Evolutionary conservation across 805 yeast species (phyloP).

Genomic region (Candida broadrunensis): DNA sequence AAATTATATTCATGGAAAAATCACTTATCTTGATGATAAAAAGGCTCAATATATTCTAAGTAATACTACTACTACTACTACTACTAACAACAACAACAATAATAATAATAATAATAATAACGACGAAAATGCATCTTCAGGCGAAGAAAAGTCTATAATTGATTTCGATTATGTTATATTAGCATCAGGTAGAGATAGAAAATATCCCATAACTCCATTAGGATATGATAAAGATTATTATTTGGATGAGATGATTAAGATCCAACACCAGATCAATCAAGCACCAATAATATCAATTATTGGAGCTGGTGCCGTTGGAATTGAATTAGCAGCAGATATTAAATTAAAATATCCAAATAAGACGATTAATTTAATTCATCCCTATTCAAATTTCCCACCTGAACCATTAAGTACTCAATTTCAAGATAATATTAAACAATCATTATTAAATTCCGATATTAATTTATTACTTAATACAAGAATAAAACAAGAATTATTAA

Average conservation of each 20-base stretch:
- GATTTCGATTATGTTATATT: slow-evolving; percentile 46
- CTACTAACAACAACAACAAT: neutral
- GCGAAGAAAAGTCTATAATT: slow-evolving; percentile 13
- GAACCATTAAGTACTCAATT: slow-evolving; percentile 33
- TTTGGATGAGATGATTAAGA: slow-evolving; percentile 40
- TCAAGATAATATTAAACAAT: slow-evolving; percentile 20
- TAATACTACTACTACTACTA: slow-evolving; percentile 4
- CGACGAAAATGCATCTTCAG: neutral
- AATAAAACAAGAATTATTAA: slow-evolving; percentile 22
- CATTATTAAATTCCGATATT: slow-evolving; percentile 26
- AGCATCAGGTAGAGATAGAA: slow-evolving; percentile 50
- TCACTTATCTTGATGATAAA: slow-evolving; percentile 20
- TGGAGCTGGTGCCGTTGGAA: slow-evolving; percentile 45
- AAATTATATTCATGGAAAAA: slow-evolving; percentile 33
- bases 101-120: no score
- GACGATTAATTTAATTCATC: slow-evolving; percentile 36
- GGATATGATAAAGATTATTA: slow-evolving; percentile 32
- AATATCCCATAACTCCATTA: slow-evolving; percentile 55
- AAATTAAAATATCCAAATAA: slow-evolving; percentile 29
- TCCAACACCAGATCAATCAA: slow-evolving; percentile 24
- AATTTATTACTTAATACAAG: slow-evolving; percentile 27
- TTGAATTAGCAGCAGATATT: slow-evolving; percentile 41
- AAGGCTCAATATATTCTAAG: slow-evolving; percentile 25
- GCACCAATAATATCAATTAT: slow-evolving; percentile 40
- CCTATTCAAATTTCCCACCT: slow-evolving; percentile 34